A percentile compares a stretch with the other conserved stretches of the same genome.
phyloP scores from a whole-genome alignment of 148 eudicot species.

The Fagopyrum homotropicum region DNA sequence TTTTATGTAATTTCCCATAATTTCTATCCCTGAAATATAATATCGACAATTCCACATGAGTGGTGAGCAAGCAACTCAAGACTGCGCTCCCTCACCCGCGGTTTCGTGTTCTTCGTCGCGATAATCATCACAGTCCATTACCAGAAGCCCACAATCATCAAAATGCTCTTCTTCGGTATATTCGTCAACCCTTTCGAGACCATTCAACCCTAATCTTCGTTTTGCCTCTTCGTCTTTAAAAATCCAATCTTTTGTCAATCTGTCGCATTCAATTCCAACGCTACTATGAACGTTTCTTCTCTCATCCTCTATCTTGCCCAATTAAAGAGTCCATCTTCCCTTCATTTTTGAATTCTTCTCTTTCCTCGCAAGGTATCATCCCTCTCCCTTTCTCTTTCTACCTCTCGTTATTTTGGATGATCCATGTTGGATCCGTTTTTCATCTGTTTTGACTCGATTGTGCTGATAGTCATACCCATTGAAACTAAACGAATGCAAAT shows the following conservation, averaged over 20 bases:
- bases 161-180: too few relatives aligned
- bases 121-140: not conserved
- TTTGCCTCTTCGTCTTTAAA: not conserved
- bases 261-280: slow-evolving; percentile 8
- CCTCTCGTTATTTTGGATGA: not conserved
- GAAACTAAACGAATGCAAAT: not conserved
- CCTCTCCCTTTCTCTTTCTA: not conserved
- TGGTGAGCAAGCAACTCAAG: not conserved
- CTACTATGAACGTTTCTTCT: not conserved
- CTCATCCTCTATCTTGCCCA: not conserved
- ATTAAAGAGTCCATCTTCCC: not conserved
- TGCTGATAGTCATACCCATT: not conserved
- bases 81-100: not conserved
- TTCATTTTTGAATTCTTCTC: not conserved
- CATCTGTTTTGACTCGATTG: not conserved
- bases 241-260: not conserved
- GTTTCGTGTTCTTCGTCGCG: too few relatives aligned
- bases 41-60: not conserved
- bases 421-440: not conserved
- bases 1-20: too few relatives aligned
- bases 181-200: not conserved
- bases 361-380: slow-evolving; percentile 2
- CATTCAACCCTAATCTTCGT: not conserved
- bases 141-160: too few relatives aligned
- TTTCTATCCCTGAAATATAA: not conserved